Evolutionary conservation across 495 filamentous ascomycete species (phyloP).

Genomic region (Penicillium verhagenii): DNA sequence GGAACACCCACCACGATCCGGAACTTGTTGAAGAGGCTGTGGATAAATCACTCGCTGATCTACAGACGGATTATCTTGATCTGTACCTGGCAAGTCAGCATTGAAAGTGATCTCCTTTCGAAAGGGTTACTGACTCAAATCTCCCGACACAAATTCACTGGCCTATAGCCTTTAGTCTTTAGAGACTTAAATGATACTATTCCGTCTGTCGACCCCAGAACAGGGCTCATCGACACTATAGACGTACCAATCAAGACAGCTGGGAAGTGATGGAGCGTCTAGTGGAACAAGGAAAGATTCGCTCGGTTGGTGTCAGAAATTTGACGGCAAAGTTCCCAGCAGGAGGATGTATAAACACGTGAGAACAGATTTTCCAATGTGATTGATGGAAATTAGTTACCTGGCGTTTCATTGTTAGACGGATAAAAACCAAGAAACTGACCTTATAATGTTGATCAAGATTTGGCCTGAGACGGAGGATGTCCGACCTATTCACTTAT

Average conservation of each 20-base stretch:
- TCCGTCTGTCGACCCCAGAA: not conserved
- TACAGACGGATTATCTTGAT: not conserved
- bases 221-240: not conserved
- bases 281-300: not conserved
- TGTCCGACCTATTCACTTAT: too few relatives aligned
- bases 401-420: too few relatives aligned
- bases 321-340: too few relatives aligned
- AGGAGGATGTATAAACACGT: too few relatives aligned
- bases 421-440: constrained; percentile 60
- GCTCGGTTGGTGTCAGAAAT: not conserved
- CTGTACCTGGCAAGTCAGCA: not conserved
- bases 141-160: not conserved
- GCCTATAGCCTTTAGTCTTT: not conserved
- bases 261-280: not conserved
- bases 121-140: not conserved
- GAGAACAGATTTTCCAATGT: not conserved
- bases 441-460: constrained; percentile 58
- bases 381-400: too few relatives aligned
- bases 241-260: not conserved
- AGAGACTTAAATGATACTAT: not conserved
- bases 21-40: not conserved
- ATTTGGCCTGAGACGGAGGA: not conserved
- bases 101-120: not conserved
- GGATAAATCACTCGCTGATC: not conserved
- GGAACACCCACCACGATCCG: constrained; percentile 25